Evolutionary conservation across 768 basidiomycete species (phyloP).

Genomic region (Serendipita sp.): DNA sequence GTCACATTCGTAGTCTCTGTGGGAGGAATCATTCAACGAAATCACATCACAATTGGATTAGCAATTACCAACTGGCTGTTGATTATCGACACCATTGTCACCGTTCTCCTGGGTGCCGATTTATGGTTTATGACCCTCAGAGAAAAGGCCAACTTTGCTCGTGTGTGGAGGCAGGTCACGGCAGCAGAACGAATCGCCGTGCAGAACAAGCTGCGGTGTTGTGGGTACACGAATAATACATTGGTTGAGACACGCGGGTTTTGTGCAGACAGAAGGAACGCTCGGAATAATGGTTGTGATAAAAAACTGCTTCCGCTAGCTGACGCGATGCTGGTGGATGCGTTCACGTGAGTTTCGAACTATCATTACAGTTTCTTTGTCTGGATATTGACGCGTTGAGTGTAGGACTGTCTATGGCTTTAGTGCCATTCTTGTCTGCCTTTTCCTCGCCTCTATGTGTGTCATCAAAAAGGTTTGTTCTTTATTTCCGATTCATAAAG

Average conservation of each 20-base stretch:
- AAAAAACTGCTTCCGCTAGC: conserved; percentile 27
- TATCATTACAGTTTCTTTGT: not conserved
- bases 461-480: conserved; percentile 58
- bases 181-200: conserved; percentile 34
- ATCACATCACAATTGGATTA: conserved; percentile 52
- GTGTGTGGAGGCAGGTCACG: conserved; percentile 34
- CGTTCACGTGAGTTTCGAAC: conserved; percentile 56
- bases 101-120: conserved; percentile 49
- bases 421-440: conserved; percentile 58
- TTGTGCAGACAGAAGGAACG: conserved; percentile 58
- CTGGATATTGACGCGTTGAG: conserved; percentile 4
- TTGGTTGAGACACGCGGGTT: conserved; percentile 31
- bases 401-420: conserved; percentile 52
- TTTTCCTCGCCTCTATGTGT: conserved; percentile 70
- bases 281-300: conserved; percentile 18
- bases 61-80: conserved; percentile 64
- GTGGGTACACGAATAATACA: conserved; percentile 48
- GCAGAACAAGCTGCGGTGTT: conserved; percentile 71
- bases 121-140: conserved; percentile 72
- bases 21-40: conserved; percentile 50
- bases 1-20: conserved; percentile 57
- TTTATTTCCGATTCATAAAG: not conserved
- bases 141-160: conserved; percentile 52
- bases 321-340: conserved; percentile 58
- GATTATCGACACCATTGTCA: conserved; percentile 42